phyloP scores from a whole-genome alignment of 1,139 yeast species.

The Yamadazyma dushanensis region DNA sequence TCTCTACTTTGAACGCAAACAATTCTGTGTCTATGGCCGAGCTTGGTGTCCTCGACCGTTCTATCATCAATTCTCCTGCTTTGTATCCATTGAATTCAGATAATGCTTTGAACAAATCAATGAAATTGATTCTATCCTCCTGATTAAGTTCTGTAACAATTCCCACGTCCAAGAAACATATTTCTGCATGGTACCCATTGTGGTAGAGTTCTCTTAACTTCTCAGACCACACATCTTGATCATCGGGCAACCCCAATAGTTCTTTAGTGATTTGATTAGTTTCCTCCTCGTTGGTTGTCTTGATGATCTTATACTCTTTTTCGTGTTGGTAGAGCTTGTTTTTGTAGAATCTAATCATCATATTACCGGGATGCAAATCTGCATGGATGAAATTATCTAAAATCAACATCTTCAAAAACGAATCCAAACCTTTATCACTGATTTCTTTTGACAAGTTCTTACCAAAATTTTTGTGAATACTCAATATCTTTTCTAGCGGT shows the following conservation, averaged over 20 bases:
- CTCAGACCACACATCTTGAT: slow-evolving; percentile 49
- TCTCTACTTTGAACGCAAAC: slow-evolving; percentile 84
- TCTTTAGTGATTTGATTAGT: slow-evolving; percentile 49
- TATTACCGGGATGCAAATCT: slow-evolving; percentile 95
- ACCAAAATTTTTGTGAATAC: slow-evolving; percentile 43
- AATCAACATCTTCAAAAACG: slow-evolving; percentile 89
- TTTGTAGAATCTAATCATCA: slow-evolving; percentile 74
- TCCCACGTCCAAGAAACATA: slow-evolving; percentile 92
- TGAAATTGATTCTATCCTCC: slow-evolving; percentile 75
- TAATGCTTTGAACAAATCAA: slow-evolving; percentile 84
- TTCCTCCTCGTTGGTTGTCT: slow-evolving; percentile 46
- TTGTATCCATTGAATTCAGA: slow-evolving; percentile 91
- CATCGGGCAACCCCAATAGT: slow-evolving; percentile 36
- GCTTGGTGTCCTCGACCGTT: slow-evolving; percentile 90
- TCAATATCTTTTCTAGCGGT: slow-evolving; percentile 70
- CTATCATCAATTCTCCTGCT: slow-evolving; percentile 95
- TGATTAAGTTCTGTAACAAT: slow-evolving; percentile 85
- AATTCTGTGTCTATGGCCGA: slow-evolving; percentile 82
- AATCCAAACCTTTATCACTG: slow-evolving; percentile 86
- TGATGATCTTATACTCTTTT: slow-evolving; percentile 49
- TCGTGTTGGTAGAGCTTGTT: slow-evolving; percentile 46
- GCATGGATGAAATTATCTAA: slow-evolving; percentile 94
- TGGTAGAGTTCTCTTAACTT: slow-evolving; percentile 51
- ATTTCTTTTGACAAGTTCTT: slow-evolving; percentile 67
- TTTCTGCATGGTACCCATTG: slow-evolving; percentile 77